These are phyloP conservation scores for Taiozyma sp. DNA, from an alignment of 1,139 yeast species.

Conservation along the genomic window DNA sequence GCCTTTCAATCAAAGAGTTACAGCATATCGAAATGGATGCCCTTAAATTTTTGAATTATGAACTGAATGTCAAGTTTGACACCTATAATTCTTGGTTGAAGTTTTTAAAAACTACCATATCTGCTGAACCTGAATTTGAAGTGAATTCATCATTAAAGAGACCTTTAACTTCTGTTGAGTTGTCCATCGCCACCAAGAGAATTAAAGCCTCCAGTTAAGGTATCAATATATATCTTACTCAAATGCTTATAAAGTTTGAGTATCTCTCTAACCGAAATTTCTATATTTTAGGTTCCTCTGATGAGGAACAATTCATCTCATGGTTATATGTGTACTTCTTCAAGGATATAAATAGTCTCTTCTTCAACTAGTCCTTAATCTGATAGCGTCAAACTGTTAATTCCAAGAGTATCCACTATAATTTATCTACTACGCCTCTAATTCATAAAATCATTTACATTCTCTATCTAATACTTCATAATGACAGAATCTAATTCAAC, in stretches of 20 bases:
- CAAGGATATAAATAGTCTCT: too few species aligned
- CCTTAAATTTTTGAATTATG: conserved; percentile 50
- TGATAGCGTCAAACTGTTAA: too few species aligned
- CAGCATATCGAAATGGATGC: conserved; percentile 51
- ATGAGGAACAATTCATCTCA: too few species aligned
- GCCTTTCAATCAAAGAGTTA: conserved; percentile 48
- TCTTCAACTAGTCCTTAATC: too few species aligned
- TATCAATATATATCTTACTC: background rate
- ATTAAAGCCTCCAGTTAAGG: background rate
- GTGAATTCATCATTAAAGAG: background rate
- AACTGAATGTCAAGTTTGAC: conserved; percentile 31
- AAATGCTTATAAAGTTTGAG: too few species aligned
- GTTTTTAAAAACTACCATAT: background rate
- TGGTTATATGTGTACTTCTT: too few species aligned
- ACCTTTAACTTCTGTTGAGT: background rate
- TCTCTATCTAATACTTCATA: too few species aligned
- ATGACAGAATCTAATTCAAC: background rate
- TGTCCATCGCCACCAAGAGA: background rate
- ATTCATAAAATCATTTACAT: too few species aligned
- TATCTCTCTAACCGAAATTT: too few species aligned
- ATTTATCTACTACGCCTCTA: too few species aligned
- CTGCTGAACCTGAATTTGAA: background rate
- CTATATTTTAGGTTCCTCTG: too few species aligned
- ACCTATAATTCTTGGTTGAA: background rate
- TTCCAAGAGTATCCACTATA: too few species aligned